A percentile compares a stretch with the other conserved stretches of the same genome.
Conservation (phyloP, 371 early-diverging fungal species). For the Syncephalastrum racemosum region DNA sequence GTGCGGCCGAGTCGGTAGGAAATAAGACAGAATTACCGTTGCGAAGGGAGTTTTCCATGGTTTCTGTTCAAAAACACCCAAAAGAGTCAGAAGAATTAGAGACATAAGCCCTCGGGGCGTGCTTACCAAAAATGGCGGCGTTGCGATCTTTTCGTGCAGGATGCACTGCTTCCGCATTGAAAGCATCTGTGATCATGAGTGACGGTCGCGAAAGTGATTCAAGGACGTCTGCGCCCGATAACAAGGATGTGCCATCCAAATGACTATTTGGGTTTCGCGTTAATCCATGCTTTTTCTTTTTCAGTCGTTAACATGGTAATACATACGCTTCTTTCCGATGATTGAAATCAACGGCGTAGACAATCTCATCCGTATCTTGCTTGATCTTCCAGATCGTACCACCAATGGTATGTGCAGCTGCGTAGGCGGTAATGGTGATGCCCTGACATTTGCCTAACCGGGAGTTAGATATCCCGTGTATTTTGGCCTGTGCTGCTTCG, state of each 20-base stretch:
- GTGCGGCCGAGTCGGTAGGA: conserved; percentile 87
- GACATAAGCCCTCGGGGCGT: not conserved
- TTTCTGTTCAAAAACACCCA: conserved; percentile 52
- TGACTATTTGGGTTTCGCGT: conserved; percentile 53
- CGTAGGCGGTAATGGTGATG: conserved; percentile 89
- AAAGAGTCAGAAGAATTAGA: not conserved
- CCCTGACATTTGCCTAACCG: conserved; percentile 75
- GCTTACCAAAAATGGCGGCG: conserved; percentile 67
- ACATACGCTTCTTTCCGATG: conserved; percentile 90
- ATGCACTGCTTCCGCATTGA: conserved; percentile 70
- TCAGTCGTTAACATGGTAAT: not conserved
- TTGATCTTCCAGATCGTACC: conserved; percentile 97
- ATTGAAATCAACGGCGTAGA: conserved; percentile 97
- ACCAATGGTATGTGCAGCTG: conserved; percentile 97
- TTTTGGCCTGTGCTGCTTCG: no score
- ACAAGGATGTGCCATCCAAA: conserved; percentile 78
- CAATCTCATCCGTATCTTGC: conserved; percentile 90
- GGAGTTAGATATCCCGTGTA: not conserved
- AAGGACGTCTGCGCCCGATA: conserved; percentile 70
- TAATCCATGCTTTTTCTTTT: not conserved
- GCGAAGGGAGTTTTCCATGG: conserved; percentile 61
- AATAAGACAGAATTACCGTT: conserved; percentile 83
- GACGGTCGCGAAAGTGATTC: conserved; percentile 79
- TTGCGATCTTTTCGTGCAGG: conserved; percentile 77
- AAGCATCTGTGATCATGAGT: conserved; percentile 90